These are phyloP conservation scores for Agaricus sinodeliciosus DNA, from an alignment of 768 basidiomycete species.

Conservation along the genomic window DNA sequence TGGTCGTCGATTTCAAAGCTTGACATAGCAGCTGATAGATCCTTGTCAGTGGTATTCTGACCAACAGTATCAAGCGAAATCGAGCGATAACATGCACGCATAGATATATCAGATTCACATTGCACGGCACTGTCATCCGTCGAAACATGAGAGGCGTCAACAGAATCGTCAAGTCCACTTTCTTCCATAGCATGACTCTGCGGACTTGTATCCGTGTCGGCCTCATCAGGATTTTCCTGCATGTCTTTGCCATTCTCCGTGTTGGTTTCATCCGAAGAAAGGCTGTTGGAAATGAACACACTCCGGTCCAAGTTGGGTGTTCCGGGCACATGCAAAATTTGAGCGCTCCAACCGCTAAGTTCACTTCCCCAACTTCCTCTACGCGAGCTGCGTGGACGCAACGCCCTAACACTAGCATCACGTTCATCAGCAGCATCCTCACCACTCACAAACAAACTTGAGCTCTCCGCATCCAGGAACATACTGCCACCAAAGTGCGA, in stretches of 20 bases:
- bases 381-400: slow-evolving; percentile 79
- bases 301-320: slow-evolving; percentile 49
- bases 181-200: neutral
- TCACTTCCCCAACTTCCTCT: slow-evolving; percentile 91
- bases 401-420: slow-evolving; percentile 86
- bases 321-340: slow-evolving; percentile 42
- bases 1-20: neutral
- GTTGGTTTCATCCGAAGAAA: slow-evolving; percentile 50
- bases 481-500: slow-evolving; percentile 69
- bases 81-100: slow-evolving; percentile 6
- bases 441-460: slow-evolving; percentile 59
- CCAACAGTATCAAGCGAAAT: slow-evolving; percentile 9
- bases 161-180: neutral
- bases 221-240: neutral
- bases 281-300: slow-evolving; percentile 54
- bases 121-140: neutral
- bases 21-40: slow-evolving; percentile 4
- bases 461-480: slow-evolving; percentile 57
- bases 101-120: neutral
- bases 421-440: slow-evolving; percentile 62
- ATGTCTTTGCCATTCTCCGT: slow-evolving; percentile 34
- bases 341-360: slow-evolving; percentile 83
- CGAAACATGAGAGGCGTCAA: neutral
- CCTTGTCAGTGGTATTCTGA: slow-evolving; percentile 3
- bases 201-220: slow-evolving; percentile 1